Evolutionary conservation across 2,329 filamentous ascomycete species (phyloP).

Genomic region (Aspergillus glaucus): DNA sequence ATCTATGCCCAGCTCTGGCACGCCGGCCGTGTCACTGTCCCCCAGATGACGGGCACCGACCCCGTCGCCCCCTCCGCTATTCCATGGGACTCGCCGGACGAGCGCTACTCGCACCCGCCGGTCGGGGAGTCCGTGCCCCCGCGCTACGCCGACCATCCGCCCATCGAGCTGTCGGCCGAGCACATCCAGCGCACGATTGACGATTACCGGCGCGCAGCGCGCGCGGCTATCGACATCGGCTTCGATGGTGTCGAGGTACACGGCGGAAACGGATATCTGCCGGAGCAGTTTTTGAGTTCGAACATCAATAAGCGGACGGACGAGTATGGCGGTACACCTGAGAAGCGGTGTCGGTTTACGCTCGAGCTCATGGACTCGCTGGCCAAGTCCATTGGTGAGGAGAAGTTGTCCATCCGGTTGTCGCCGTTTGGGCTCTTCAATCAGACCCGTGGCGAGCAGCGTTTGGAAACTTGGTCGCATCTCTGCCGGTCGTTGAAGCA

Average conservation of each 20-base stretch:
- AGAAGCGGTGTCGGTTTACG: slow-evolving; percentile 51
- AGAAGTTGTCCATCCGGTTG: slow-evolving; percentile 43
- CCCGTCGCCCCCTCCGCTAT: slow-evolving; percentile 38
- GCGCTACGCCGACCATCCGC: slow-evolving; percentile 39
- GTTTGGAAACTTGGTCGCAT: slow-evolving; percentile 49
- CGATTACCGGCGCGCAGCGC: slow-evolving; percentile 42
- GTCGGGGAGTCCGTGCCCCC: slow-evolving; percentile 28
- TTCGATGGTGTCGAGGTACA: slow-evolving; percentile 51
- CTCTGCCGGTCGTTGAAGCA: slow-evolving; percentile 46
- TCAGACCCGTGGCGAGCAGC: slow-evolving; percentile 45
- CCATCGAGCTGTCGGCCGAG: slow-evolving; percentile 39
- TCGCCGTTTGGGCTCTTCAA: slow-evolving; percentile 49
- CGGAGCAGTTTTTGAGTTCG: slow-evolving; percentile 49
- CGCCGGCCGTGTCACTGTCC: slow-evolving; percentile 43
- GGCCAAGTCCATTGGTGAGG: slow-evolving; percentile 39
- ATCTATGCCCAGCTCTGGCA: slow-evolving; percentile 41
- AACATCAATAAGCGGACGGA: slow-evolving; percentile 47
- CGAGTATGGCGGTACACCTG: slow-evolving; percentile 45
- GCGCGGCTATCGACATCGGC: slow-evolving; percentile 49
- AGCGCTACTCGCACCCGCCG: slow-evolving; percentile 37
- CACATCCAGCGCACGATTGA: slow-evolving; percentile 41
- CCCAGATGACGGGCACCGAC: slow-evolving; percentile 34
- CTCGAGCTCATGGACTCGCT: slow-evolving; percentile 49
- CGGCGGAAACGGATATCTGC: slow-evolving; percentile 46
- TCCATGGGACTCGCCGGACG: slow-evolving; percentile 41